phyloP scores from a whole-genome alignment of 2,329 filamentous ascomycete genomes.

The Trichoderma aggressivum region DNA sequence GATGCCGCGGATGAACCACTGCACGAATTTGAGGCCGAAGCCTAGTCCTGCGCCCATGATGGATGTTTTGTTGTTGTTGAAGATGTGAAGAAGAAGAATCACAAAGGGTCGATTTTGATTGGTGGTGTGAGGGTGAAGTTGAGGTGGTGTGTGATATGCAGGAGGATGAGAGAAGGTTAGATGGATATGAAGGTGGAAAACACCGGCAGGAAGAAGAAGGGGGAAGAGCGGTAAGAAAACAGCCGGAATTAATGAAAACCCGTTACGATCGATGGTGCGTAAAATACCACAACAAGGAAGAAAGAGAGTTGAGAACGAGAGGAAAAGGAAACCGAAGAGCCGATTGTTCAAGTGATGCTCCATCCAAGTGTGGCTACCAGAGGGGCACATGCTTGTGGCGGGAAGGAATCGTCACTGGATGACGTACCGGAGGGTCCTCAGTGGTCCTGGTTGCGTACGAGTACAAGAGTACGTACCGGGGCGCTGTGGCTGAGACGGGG shows the following conservation, averaged over 20 bases:
- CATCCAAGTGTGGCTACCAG: not conserved
- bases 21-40: conserved; percentile 62
- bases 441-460: not conserved
- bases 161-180: not conserved
- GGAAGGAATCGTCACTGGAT: conserved; percentile 10
- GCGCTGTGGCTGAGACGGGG: conserved; percentile 12
- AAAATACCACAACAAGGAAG: not conserved
- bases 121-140: not conserved
- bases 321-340: not conserved
- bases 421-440: conserved; percentile 1
- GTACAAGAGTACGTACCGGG: not conserved
- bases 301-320: not conserved
- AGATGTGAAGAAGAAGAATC: not conserved
- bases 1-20: conserved; percentile 69
- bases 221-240: not conserved
- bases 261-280: not conserved
- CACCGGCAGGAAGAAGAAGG: not conserved
- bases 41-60: conserved; percentile 32
- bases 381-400: conserved; percentile 7
- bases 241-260: not conserved
- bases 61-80: not conserved
- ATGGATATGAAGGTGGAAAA: not conserved
- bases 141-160: not conserved
- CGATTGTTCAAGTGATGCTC: not conserved
- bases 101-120: not conserved